Conservation (phyloP, 106 monocot genomes). For the Cymbidium sinense region DNA sequence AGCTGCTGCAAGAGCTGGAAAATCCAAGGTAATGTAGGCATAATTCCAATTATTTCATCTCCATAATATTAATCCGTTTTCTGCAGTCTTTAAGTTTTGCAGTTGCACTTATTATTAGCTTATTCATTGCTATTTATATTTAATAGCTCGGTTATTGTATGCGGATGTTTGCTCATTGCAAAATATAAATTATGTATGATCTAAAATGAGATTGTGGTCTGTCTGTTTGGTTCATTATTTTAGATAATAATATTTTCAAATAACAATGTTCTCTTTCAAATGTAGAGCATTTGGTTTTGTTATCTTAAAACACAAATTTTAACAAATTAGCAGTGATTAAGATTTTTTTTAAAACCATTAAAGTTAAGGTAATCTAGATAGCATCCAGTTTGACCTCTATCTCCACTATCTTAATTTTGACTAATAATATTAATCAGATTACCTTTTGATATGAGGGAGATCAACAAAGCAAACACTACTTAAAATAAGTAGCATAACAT, state of each 20-base stretch:
- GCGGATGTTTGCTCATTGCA: not conserved
- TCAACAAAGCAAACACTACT: not conserved
- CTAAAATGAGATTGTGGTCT: not conserved
- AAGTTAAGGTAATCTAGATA: not conserved
- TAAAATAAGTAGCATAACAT: not conserved
- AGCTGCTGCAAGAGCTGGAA: constrained; percentile 86
- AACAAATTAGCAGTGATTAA: not conserved
- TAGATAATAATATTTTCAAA: not conserved
- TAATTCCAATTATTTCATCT: not conserved
- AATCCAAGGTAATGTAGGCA: constrained; percentile 60
- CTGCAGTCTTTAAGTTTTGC: not conserved
- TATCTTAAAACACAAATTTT: not conserved
- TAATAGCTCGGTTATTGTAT: not conserved
- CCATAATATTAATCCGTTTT: not conserved
- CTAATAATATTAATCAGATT: not conserved
- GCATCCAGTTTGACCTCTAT: not conserved
- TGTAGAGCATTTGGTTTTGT: not conserved
- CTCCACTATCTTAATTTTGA: not conserved
- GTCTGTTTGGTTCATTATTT: not conserved
- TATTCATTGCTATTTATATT: not conserved
- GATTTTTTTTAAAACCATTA: not conserved
- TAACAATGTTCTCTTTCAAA: not conserved
- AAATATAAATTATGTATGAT: not conserved
- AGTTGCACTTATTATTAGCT: not conserved
- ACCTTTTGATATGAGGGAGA: not conserved